Evolutionary conservation across 179 eudicot species (phyloP).

Genomic region (Corrigiola litoralis): DNA sequence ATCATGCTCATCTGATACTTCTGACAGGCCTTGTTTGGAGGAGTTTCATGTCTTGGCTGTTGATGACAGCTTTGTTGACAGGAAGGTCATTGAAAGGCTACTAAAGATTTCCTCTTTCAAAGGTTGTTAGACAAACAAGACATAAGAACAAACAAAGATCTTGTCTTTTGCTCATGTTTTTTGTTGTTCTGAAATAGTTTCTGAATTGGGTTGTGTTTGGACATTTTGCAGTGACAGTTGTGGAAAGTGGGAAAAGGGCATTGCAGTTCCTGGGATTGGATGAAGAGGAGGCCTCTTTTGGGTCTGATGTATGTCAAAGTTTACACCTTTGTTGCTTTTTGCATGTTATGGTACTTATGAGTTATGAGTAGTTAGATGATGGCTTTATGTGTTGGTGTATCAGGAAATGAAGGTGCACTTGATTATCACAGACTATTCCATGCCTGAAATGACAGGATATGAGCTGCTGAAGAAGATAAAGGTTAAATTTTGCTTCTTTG

Average conservation of each 20-base stretch:
- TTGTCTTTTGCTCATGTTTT: not conserved
- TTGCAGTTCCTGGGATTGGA: constrained; percentile 55
- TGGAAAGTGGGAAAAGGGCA: constrained; percentile 60
- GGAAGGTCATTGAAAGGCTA: constrained; percentile 61
- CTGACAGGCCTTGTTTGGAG: constrained; percentile 18
- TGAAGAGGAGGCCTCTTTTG: constrained; percentile 34
- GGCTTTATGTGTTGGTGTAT: not conserved
- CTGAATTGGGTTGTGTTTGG: constrained; percentile 7
- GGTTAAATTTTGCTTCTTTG: constrained; percentile 30
- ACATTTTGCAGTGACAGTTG: constrained; percentile 44
- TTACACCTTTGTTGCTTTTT: not conserved
- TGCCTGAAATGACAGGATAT: constrained; percentile 93
- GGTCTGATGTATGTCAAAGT: constrained; percentile 30
- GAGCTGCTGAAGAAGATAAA: constrained; percentile 72
- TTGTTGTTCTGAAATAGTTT: not conserved
- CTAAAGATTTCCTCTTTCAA: constrained; percentile 58
- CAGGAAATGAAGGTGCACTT: constrained; percentile 69
- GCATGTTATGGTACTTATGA: too few species aligned
- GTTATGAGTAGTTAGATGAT: constrained; percentile 3
- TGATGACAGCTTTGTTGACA: constrained; percentile 65
- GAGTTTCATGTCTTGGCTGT: constrained; percentile 72
- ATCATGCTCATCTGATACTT: constrained; percentile 17
- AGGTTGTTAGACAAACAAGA: constrained; percentile 32
- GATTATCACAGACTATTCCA: constrained; percentile 76
- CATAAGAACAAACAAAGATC: too few species aligned